Percentiles rank a stretch among this genome's conserved stretches.
These are phyloP conservation scores for Vitis labrusca DNA, from an alignment of 164 flowering plant species.

Conservation along the genomic window DNA sequence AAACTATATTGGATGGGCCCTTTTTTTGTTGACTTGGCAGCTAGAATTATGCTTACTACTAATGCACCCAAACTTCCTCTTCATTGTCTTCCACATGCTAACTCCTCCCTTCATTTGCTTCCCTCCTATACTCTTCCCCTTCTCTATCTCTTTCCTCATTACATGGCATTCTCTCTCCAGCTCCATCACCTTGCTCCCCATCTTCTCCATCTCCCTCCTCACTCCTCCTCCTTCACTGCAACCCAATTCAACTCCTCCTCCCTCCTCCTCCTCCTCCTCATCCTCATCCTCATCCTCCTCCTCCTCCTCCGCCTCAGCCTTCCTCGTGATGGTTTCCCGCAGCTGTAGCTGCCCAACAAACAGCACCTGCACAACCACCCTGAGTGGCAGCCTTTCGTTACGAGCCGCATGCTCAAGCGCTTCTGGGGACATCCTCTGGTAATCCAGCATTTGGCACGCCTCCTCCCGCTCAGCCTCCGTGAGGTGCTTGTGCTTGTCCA, in stretches of 20 bases:
- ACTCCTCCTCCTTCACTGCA: not conserved
- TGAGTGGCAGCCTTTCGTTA: slow-evolving; percentile 62
- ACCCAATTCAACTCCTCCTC: slow-evolving; percentile 12
- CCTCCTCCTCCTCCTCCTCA: slow-evolving; percentile 10
- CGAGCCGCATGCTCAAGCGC: slow-evolving; percentile 73
- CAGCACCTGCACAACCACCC: slow-evolving; percentile 62
- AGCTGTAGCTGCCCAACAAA: slow-evolving; percentile 61
- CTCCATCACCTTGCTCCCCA: slow-evolving; percentile 49
- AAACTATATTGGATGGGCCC: too few species aligned
- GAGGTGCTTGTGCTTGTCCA: slow-evolving; percentile 53
- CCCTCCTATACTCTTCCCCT: slow-evolving; percentile 15
- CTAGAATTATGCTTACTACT: slow-evolving; percentile 32
- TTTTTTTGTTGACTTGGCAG: slow-evolving; percentile 51
- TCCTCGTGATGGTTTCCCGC: slow-evolving; percentile 36
- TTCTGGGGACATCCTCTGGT: slow-evolving; percentile 49
- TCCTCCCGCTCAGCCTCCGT: slow-evolving; percentile 66
- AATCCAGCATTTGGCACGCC: slow-evolving; percentile 64
- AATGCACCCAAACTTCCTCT: slow-evolving; percentile 75
- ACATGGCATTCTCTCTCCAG: slow-evolving; percentile 48
- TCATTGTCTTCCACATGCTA: slow-evolving; percentile 65
- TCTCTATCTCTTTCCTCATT: slow-evolving; percentile 52
- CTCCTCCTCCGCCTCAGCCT: slow-evolving; percentile 9
- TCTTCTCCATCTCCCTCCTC: slow-evolving; percentile 41
- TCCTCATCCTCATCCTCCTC: slow-evolving; percentile 6
- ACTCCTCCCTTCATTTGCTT: slow-evolving; percentile 24